A percentile compares a stretch with the other conserved stretches of the same genome.
phyloP scores from a whole-genome alignment of 1,139 yeast genomes.

The Meyerozyma sp. region DNA sequence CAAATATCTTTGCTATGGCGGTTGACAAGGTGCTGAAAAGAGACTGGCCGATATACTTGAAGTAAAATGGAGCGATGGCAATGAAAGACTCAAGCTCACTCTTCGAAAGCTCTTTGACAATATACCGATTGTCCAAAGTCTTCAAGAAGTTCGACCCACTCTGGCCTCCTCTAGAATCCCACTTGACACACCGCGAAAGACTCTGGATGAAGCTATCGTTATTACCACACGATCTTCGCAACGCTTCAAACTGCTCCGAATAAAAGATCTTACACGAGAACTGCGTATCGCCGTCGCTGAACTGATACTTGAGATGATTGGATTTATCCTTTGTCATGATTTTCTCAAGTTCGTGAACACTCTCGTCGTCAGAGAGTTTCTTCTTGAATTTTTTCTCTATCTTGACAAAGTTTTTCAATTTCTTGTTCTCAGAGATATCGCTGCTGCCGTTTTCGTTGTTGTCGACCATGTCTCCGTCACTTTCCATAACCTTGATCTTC shows the following conservation, averaged over 20 bases:
- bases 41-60: slow-evolving; percentile 93
- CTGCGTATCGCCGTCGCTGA: slow-evolving; percentile 77
- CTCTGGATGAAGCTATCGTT: slow-evolving; percentile 79
- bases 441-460: slow-evolving; percentile 7
- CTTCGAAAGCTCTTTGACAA: slow-evolving; percentile 84
- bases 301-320: slow-evolving; percentile 86
- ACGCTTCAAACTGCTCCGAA: slow-evolving; percentile 95
- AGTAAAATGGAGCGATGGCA: slow-evolving; percentile 92
- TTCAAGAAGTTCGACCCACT: slow-evolving; percentile 93
- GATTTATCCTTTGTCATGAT: slow-evolving; percentile 79
- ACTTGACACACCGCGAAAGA: slow-evolving; percentile 84
- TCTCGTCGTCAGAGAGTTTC: slow-evolving; percentile 13
- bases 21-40: slow-evolving; percentile 93
- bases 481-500: slow-evolving; percentile 45
- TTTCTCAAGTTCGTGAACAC: slow-evolving; percentile 42
- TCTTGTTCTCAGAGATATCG: slow-evolving; percentile 27
- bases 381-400: slow-evolving; percentile 43
- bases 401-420: slow-evolving; percentile 33
- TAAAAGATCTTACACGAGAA: slow-evolving; percentile 91
- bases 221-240: slow-evolving; percentile 77
- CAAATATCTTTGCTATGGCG: slow-evolving; percentile 89
- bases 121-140: slow-evolving; percentile 83
- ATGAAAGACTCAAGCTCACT: slow-evolving; percentile 91
- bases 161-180: slow-evolving; percentile 97
- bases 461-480: slow-evolving; percentile 12